Conservation (phyloP, 768 basidiomycete species). For the Hericium erinaceus region DNA sequence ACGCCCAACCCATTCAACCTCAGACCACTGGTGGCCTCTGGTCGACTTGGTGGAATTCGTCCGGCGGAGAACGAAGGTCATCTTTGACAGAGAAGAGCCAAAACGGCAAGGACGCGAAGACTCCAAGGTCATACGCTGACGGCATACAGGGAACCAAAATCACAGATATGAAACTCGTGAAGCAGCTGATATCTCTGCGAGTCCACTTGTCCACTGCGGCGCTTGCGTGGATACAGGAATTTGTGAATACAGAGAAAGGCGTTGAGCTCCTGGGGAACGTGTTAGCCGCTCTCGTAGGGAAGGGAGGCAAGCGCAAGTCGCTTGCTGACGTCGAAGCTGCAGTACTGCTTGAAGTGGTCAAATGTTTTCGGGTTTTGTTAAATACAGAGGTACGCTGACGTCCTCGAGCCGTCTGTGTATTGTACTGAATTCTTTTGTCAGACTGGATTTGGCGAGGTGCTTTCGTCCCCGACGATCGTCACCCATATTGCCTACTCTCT, state of each 20-base stretch:
- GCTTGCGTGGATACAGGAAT: slow-evolving; percentile 69
- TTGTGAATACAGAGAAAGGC: slow-evolving; percentile 58
- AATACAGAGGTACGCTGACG: slow-evolving; percentile 66
- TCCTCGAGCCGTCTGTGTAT: neutral
- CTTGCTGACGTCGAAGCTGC: slow-evolving; percentile 57
- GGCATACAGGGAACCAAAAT: slow-evolving; percentile 42
- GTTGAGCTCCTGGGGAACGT: slow-evolving; percentile 51
- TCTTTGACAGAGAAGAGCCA: slow-evolving; percentile 18
- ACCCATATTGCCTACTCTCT: slow-evolving; percentile 68
- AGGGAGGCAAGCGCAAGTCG: slow-evolving; percentile 51
- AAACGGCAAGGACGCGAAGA: slow-evolving; percentile 29
- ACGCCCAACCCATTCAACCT: slow-evolving; percentile 34
- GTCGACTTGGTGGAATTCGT: slow-evolving; percentile 67
- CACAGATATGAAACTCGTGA: slow-evolving; percentile 53
- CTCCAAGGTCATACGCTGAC: slow-evolving; percentile 56
- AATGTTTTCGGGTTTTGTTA: slow-evolving; percentile 71
- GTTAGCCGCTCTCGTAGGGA: slow-evolving; percentile 54
- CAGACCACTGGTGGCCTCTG: slow-evolving; percentile 73
- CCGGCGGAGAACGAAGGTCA: slow-evolving; percentile 41
- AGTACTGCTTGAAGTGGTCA: slow-evolving; percentile 64
- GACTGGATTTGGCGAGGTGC: slow-evolving; percentile 64
- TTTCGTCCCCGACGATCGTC: slow-evolving; percentile 54
- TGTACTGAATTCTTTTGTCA: slow-evolving; percentile 20
- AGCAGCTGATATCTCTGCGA: slow-evolving; percentile 73
- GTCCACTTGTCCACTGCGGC: slow-evolving; percentile 82